Evolutionary conservation across 2,329 filamentous ascomycete species (phyloP).

Genomic region (Periconia digitata): DNA sequence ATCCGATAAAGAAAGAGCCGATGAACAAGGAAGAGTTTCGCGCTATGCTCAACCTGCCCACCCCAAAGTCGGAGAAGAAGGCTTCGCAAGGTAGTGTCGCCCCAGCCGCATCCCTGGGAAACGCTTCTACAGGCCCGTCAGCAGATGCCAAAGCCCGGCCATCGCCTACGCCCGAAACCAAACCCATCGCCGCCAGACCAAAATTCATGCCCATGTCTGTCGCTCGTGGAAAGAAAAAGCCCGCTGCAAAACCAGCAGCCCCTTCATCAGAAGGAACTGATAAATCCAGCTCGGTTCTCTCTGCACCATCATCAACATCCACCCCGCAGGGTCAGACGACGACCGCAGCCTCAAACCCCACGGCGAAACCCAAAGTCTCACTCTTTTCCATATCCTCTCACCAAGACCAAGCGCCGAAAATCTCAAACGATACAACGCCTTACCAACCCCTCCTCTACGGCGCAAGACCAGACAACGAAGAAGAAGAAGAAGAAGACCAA

Average conservation of each 20-base stretch:
- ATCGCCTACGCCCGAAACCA: constrained; percentile 58
- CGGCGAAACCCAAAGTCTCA: constrained; percentile 62
- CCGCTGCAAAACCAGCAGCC: constrained; percentile 10
- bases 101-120: background rate
- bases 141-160: constrained; percentile 24
- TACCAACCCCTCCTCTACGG: constrained; percentile 46
- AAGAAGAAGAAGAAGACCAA: constrained; percentile 24
- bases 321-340: no score
- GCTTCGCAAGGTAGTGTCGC: constrained; percentile 16
- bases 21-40: constrained; percentile 35
- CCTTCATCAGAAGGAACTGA: constrained; percentile 3
- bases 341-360: constrained; percentile 21
- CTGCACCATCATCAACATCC: constrained; percentile 8
- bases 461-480: constrained; percentile 16
- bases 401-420: constrained; percentile 16
- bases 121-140: background rate
- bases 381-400: constrained; percentile 65
- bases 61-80: constrained; percentile 25
- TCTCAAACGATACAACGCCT: background rate
- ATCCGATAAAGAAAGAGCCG: constrained; percentile 27
- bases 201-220: constrained; percentile 89
- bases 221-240: constrained; percentile 68
- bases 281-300: constrained; percentile 2
- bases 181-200: constrained; percentile 70
- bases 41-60: constrained; percentile 38